Percentiles rank a stretch among this genome's conserved stretches.
Evolutionary conservation across 192 early-diverging fungal genomes (phyloP).

Genomic region (Coemansia sp.): DNA sequence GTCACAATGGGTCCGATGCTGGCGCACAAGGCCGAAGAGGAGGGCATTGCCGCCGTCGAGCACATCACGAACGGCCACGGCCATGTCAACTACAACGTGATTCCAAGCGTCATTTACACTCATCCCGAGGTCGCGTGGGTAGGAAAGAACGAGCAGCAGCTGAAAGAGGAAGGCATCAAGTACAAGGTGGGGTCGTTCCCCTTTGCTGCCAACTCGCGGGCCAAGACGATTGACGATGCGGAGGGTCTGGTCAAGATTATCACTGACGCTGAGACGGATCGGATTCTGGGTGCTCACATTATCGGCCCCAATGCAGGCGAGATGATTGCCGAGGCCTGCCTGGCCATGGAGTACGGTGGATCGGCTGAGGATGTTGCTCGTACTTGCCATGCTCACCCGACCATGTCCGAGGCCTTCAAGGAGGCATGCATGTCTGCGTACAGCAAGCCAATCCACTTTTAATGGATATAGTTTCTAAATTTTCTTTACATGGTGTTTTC

Average conservation of each 20-base stretch:
- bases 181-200: slow-evolving; percentile 94
- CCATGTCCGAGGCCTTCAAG: slow-evolving; percentile 97
- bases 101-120: slow-evolving; percentile 98
- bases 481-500: neutral
- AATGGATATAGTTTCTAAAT: slow-evolving; percentile 10
- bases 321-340: slow-evolving; percentile 97
- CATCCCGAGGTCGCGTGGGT: slow-evolving; percentile 99
- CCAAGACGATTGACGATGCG: slow-evolving; percentile 93
- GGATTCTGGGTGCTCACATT: slow-evolving; percentile 96
- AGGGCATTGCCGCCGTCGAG: slow-evolving; percentile 96
- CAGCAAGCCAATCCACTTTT: slow-evolving; percentile 78
- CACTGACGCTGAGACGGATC: slow-evolving; percentile 92
- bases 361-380: slow-evolving; percentile 96
- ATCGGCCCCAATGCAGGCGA: slow-evolving; percentile 98
- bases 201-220: slow-evolving; percentile 94
- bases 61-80: slow-evolving; percentile 89
- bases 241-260: slow-evolving; percentile 97
- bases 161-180: slow-evolving; percentile 82
- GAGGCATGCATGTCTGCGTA: slow-evolving; percentile 93
- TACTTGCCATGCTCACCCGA: slow-evolving; percentile 96
- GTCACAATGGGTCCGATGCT: slow-evolving; percentile 97
- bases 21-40: slow-evolving; percentile 99
- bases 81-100: slow-evolving; percentile 98
- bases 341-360: slow-evolving; percentile 99
- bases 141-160: slow-evolving; percentile 92